phyloP scores from a whole-genome alignment of 352 stramenopile species.

The Pythium oligandrum region DNA sequence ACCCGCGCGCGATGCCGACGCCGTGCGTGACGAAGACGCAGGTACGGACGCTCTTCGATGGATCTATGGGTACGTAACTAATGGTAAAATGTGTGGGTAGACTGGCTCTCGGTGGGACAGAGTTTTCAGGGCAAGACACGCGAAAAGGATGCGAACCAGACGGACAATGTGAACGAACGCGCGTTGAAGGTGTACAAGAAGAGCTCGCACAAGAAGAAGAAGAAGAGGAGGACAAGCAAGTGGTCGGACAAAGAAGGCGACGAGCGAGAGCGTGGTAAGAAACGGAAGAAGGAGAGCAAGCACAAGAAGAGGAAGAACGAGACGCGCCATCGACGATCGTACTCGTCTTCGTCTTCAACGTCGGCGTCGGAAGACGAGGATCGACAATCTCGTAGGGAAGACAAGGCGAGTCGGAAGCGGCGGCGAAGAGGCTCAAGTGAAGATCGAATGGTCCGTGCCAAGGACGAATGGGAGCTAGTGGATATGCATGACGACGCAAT shows the following conservation, averaged over 20 bases:
- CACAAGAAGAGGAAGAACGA: slow-evolving; percentile 6
- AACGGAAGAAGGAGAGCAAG: background rate
- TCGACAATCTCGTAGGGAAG: too few relatives aligned
- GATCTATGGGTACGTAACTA: background rate
- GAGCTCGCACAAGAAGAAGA: slow-evolving; percentile 17
- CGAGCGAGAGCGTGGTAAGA: background rate
- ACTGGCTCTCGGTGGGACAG: slow-evolving; percentile 38
- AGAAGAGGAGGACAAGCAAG: background rate
- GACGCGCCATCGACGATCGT: background rate
- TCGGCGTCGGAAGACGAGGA: background rate
- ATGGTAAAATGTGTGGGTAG: slow-evolving; percentile 8
- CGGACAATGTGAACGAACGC: slow-evolving; percentile 1
- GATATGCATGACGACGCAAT: slow-evolving; percentile 5
- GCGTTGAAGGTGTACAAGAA: slow-evolving; percentile 30
- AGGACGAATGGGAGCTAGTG: slow-evolving; percentile 6
- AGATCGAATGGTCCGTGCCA: too few relatives aligned
- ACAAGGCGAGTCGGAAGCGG: too few relatives aligned
- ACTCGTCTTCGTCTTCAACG: background rate
- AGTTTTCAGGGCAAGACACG: slow-evolving; percentile 17
- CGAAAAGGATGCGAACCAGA: background rate
- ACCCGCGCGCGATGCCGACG: background rate
- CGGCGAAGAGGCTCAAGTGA: too few relatives aligned
- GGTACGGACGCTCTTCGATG: background rate
- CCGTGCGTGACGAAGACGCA: slow-evolving; percentile 11
- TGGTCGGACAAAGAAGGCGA: background rate